phyloP scores from a whole-genome alignment of 495 filamentous ascomycete genomes.

The Poronia punctata region DNA sequence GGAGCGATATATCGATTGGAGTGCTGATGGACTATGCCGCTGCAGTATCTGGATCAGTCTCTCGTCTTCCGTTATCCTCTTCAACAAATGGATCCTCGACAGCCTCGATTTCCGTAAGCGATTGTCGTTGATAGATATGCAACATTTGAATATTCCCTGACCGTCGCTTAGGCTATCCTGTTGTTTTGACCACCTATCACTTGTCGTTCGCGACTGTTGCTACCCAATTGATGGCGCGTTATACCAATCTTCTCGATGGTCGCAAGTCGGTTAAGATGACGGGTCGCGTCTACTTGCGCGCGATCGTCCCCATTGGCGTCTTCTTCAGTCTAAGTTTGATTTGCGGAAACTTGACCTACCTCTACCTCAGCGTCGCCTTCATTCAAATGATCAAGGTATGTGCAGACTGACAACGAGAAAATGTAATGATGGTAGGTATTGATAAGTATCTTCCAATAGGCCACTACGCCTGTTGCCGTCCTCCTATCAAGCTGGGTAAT shows the following conservation, averaged over 20 bases:
- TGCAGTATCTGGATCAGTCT: constrained; percentile 80
- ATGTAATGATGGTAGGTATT: no score
- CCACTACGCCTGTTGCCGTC: constrained; percentile 85
- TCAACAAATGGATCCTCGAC: constrained; percentile 97
- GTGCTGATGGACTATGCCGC: constrained; percentile 11
- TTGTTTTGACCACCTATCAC: constrained; percentile 92
- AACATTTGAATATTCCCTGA: constrained; percentile 20
- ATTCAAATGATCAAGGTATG: constrained; percentile 91
- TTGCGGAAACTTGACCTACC: constrained; percentile 86
- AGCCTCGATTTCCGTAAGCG: constrained; percentile 75
- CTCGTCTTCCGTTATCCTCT: constrained; percentile 89
- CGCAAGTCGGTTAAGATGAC: constrained; percentile 92
- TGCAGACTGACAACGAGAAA: neutral
- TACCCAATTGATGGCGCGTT: constrained; percentile 83
- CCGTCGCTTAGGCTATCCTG: constrained; percentile 44
- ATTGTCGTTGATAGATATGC: neutral
- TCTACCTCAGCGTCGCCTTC: constrained; percentile 88
- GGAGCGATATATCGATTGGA: constrained; percentile 14
- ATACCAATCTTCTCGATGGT: constrained; percentile 78
- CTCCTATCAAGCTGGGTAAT: constrained; percentile 78
- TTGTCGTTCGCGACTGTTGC: constrained; percentile 81
- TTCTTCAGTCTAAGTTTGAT: constrained; percentile 94
- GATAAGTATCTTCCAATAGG: no score
- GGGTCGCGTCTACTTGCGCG: constrained; percentile 78
- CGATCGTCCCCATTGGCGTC: constrained; percentile 86